Evolutionary conservation across 371 early-diverging fungal species (phyloP), one percentile per base, ranked within the genome.

Genomic region (Mucor irregularis): DNA sequence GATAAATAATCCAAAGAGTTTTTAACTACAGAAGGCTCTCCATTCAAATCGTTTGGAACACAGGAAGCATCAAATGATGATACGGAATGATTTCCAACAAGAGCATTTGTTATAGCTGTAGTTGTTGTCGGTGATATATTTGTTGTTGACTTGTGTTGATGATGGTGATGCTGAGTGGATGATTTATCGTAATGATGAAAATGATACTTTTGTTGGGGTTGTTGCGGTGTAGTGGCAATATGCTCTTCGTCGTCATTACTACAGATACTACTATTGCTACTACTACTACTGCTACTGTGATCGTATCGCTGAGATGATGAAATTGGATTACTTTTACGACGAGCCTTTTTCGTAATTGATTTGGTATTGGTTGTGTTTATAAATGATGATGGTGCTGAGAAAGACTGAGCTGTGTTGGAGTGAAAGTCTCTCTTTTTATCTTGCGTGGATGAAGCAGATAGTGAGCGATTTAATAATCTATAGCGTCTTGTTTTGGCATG

Each of bases 1-100:
- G 75, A 69, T 10, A 75, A 48, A 33, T 43, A 66, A 24, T 75
- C 71, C 4, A 71, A 43, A 2, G 69, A 66, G 22, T 63, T 68
- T 31, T 48, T 40, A 16, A 59, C 53, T 7, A 43, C 35, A 37
- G 56, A 30, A n/a, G 48, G 54, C 28, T 54, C 54, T 19, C 35
- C 46, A n/a, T 54, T 45, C n/a, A 35, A 13, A 19, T 40, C 45
- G 9, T 34, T 14, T 5, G 54, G 44, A 5, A 54, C 44, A 28
- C 21, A 37, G 22, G 54, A 44, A 25, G 22, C 54, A 45, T 54
- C 46, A 45, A 54, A 54, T 2, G 45, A 45, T 3, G 54, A 54
- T 1, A 40, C 26, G 4, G 44, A 53, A 16, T 53, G 44, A 28
- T 53, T 33, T 53, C 37, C 13, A 21, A 40, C 21, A 25, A 16